phyloP scores from a whole-genome alignment of 192 early-diverging fungal genomes.

The Coemansia sp. region DNA sequence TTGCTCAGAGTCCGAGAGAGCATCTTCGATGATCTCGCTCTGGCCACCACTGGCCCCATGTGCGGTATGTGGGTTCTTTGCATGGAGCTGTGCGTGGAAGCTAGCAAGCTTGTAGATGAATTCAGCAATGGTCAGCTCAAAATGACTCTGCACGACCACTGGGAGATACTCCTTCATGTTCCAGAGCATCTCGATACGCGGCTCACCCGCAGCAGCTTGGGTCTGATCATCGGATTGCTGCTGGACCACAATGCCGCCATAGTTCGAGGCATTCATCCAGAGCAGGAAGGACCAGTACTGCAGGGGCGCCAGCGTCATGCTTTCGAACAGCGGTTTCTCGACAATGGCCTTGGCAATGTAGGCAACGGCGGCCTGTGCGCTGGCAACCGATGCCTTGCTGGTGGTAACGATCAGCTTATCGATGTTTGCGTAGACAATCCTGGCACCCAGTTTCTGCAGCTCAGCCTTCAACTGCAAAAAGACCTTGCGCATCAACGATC shows the following conservation, averaged over 20 bases:
- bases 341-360: constrained; percentile 72
- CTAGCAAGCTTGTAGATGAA: constrained; percentile 67
- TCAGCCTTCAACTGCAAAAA: constrained; percentile 83
- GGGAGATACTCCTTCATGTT: constrained; percentile 90
- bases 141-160: constrained; percentile 65
- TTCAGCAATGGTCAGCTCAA: constrained; percentile 68
- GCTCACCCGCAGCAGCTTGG: constrained; percentile 20
- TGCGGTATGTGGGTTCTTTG: constrained; percentile 26
- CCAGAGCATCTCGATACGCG: constrained; percentile 78
- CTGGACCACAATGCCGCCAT: constrained; percentile 58
- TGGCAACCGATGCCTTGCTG: constrained; percentile 69
- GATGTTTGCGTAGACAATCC: constrained; percentile 76
- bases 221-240: constrained; percentile 8
- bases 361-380: constrained; percentile 70
- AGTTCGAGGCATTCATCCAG: constrained; percentile 94
- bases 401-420: constrained; percentile 83
- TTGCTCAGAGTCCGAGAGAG: constrained; percentile 12
- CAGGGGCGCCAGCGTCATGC: constrained; percentile 66
- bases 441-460: constrained; percentile 73
- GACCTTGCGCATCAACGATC: constrained; percentile 87
- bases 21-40: constrained; percentile 40
- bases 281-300: constrained; percentile 78
- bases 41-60: constrained; percentile 14
- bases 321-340: constrained; percentile 73
- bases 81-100: constrained; percentile 48